Conservation (phyloP, 1,284 basidiomycete genomes). For the Irpex sp. region DNA sequence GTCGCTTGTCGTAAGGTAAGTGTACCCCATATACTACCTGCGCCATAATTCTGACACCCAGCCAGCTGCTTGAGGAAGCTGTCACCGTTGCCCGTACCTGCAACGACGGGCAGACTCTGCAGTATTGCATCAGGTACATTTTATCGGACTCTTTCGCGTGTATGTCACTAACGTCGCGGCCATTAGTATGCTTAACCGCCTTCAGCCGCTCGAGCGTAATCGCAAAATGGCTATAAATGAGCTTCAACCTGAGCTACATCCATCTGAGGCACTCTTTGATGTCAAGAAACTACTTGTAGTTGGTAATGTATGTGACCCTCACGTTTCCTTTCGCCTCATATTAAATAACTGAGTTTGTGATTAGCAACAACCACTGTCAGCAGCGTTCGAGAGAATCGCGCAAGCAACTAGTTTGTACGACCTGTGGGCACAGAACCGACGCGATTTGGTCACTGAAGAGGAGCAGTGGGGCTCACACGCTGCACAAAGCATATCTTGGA, state of each 20-base stretch:
- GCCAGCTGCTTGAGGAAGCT: conserved; percentile 68
- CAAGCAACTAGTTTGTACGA: conserved; percentile 70
- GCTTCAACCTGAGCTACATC: conserved; percentile 73
- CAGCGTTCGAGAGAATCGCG: conserved; percentile 62
- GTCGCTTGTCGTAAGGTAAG: conserved; percentile 63
- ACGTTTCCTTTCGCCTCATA: not conserved
- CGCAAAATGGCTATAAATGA: conserved; percentile 59
- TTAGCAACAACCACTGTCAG: conserved; percentile 71
- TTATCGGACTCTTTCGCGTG: too few species aligned
- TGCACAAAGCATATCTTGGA: conserved; percentile 72
- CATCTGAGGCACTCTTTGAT: conserved; percentile 72
- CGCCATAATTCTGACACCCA: conserved; percentile 3
- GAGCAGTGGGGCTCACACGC: conserved; percentile 72
- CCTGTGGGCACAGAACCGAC: conserved; percentile 59
- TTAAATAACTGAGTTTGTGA: not conserved
- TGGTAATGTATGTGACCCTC: conserved; percentile 37
- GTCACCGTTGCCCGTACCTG: conserved; percentile 69
- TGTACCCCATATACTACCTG: not conserved
- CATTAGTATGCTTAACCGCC: conserved; percentile 62
- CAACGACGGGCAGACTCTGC: conserved; percentile 66
- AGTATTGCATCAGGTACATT: conserved; percentile 71
- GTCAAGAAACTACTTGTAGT: conserved; percentile 60
- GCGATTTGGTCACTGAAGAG: conserved; percentile 42
- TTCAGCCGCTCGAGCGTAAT: conserved; percentile 47
- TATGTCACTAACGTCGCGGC: too few species aligned